Evolutionary conservation across 2,329 filamentous ascomycete species (phyloP), one percentile per base, ranked within the genome.

Genomic region (Colletotrichum phormii): DNA sequence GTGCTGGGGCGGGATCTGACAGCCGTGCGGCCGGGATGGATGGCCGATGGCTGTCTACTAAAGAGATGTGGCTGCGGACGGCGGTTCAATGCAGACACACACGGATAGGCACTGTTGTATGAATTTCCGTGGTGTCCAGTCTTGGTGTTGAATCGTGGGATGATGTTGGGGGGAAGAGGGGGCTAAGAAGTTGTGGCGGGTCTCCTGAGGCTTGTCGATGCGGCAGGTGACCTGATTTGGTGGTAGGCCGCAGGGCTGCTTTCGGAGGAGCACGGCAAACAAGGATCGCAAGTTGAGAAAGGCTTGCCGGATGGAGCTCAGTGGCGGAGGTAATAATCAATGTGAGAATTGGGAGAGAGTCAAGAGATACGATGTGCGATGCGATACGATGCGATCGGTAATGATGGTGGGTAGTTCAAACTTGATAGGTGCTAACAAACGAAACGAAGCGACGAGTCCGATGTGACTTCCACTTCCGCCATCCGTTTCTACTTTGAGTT

Each of bases 141-240:
- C 31, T 67, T 13, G 42, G 37, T 53, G 51, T 57, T 54, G 31
- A 37, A 55, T 67, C 68, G 35, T 42, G 29, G 57, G 64, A 58
- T 51, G 59, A 33, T 58, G 64, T 63, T 46, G 18, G 53, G 42
- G 42, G 42, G 18, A 49, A n/a, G 42, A 42, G 58, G 66, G 53
- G 26, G 33, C 29, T 33, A 54, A 12, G 12, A 64, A 15, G 46
- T 35, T 53, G 54, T 18, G 59, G 65, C 69, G 64, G 54, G 65
- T 46, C 65, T 64, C 31, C 24, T 57, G 37, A 69, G 33, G 53
- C 69, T 64, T 59, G 65, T 64, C 51, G 69, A 63, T 63, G 51
- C 37, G 24, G 69, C 69, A 53, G 64, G 18, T 68, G 69, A 64
- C 53, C 70, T 72, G 65, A 55, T 69, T 63, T 46, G 53, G n/a